Conservation (phyloP, 306 rosid genomes). For the Rosa chinensis region DNA sequence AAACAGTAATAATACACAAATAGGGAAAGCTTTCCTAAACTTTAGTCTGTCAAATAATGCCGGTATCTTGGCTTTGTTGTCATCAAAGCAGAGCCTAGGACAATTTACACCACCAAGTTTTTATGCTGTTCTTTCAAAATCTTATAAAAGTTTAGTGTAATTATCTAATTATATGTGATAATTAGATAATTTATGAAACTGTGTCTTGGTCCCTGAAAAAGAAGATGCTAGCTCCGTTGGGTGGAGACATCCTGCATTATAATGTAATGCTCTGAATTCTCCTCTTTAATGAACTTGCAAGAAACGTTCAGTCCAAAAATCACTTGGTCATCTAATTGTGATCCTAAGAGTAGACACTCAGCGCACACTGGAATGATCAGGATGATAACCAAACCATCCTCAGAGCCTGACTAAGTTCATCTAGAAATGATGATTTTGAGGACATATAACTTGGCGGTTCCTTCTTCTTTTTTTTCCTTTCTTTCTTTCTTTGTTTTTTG, state of each 20-base stretch:
- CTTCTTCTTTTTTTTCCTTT: too few species aligned
- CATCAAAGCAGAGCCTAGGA: neutral
- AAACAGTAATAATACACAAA: neutral
- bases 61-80: neutral
- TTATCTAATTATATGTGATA: too few species aligned
- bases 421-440: neutral
- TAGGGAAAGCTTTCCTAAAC: neutral
- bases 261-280: neutral
- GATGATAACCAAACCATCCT: neutral
- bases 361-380: neutral
- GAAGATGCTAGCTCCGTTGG: neutral
- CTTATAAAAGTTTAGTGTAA: neutral
- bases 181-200: neutral
- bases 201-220: neutral
- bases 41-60: neutral
- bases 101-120: neutral
- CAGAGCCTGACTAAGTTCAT: neutral
- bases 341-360: neutral
- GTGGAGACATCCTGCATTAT: neutral
- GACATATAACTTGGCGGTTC: neutral
- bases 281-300: neutral
- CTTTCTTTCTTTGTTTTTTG: neutral
- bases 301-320: neutral
- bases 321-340: neutral
- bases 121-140: neutral